Evolutionary conservation across 352 stramenopile species (phyloP).

Genomic region (Phytophthora ohioensis): DNA sequence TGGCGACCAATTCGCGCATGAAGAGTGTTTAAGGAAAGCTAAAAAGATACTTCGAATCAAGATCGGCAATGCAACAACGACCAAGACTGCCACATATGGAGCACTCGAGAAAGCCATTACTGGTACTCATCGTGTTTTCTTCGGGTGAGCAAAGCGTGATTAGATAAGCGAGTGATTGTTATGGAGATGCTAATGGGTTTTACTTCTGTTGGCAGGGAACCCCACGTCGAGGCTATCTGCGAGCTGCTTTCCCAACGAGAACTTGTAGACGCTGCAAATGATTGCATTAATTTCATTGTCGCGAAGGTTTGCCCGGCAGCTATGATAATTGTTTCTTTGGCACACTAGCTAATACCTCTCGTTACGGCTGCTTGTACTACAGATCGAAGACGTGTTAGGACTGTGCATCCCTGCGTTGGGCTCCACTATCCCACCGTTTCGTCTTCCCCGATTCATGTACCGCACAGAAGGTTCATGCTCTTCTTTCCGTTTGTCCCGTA

Average conservation of each 20-base stretch:
- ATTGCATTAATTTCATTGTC: constrained; percentile 45
- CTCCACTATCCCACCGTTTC: constrained; percentile 77
- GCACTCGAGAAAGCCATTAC: constrained; percentile 32
- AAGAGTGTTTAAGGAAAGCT: constrained; percentile 37
- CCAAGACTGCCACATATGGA: constrained; percentile 22
- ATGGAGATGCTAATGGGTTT: not conserved
- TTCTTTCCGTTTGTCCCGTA: not conserved
- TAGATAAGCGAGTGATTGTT: not conserved
- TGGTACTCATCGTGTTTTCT: constrained; percentile 25
- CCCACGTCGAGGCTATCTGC: constrained; percentile 39
- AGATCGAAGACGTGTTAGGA: constrained; percentile 77
- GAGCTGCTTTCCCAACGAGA: constrained; percentile 38
- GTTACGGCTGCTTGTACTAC: not conserved
- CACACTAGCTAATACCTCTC: not conserved
- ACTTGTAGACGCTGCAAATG: constrained; percentile 43
- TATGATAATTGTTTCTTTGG: not conserved
- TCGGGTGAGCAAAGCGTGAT: constrained; percentile 24
- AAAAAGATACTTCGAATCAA: constrained; percentile 31
- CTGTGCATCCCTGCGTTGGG: constrained; percentile 78
- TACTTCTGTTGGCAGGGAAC: constrained; percentile 20
- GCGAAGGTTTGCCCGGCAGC: constrained; percentile 42
- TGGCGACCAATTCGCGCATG: constrained; percentile 33
- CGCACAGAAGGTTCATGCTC: constrained; percentile 51
- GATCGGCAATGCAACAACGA: constrained; percentile 6
- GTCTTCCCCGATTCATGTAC: constrained; percentile 76